Evolutionary conservation across 2,329 filamentous ascomycete genomes (phyloP), one percentile per base, ranked within the genome.

Genomic region (Tolypocladium cylindrosporum): DNA sequence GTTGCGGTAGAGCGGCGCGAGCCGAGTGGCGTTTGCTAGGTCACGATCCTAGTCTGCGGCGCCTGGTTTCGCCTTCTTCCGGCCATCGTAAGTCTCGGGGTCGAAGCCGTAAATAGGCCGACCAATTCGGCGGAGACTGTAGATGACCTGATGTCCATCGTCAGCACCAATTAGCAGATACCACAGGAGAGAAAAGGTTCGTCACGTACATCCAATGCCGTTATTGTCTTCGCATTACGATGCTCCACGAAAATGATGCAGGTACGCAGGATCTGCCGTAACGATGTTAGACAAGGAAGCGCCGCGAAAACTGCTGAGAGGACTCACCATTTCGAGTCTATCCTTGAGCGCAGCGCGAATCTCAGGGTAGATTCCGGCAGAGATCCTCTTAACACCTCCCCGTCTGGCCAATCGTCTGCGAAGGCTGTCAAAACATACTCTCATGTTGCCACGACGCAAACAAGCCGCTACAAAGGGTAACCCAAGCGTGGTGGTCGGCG

Each of bases 301-400:
- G 21, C 24, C 13, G 11, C 16, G 2, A 24, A 31, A 3, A 19
- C 1, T 19, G 14, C 4, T 8, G 27, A 34, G 48, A 34, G 48
- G 21, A 54, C 72, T 40, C 73, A 86, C 83, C 36, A 62, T 61
- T 6, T 72, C 63, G 0, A 92, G 71, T 0, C 78, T 74, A 0
- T 64, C 60, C 27, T 77, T 82, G 1, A 92, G 56, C 0, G 76
- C 82, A 0, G 4, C 21, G 0, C 89, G 76, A 0, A 79, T 69
- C 0, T 89, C 85, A 0, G 84, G 76, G 64, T 92, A 92, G 3
- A 91, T 86, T 0, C 52, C 62, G 0, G 68, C 79, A 0, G 85
- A 86, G 10, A 92, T 90, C 0, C 89, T 77, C 68, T 91, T 91
- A 0, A 93, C 86, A 0, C 89, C 89, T 1, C 89, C 89, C 8